Evolutionary conservation across 2,329 filamentous ascomycete genomes (phyloP).

Genomic region (Neofusicoccum sp.): DNA sequence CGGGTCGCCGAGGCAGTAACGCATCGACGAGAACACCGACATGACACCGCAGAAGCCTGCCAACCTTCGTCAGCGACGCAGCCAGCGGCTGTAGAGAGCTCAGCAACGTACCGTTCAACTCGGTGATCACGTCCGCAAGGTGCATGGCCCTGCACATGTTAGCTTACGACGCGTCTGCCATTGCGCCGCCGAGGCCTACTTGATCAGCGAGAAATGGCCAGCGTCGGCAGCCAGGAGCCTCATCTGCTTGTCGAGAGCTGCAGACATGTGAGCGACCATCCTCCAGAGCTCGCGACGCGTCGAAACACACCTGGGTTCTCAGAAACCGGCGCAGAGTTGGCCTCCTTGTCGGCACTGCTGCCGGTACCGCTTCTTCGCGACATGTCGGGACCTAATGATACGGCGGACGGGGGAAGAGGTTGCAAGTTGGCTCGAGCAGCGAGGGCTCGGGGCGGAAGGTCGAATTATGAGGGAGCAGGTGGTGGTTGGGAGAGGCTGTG

Average conservation of each 20-base stretch:
- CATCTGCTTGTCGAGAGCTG: slow-evolving; percentile 74
- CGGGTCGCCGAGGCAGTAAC: slow-evolving; percentile 75
- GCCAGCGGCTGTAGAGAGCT: background rate
- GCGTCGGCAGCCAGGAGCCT: slow-evolving; percentile 66
- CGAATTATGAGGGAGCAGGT: background rate
- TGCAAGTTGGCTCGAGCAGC: background rate
- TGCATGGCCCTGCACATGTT: slow-evolving; percentile 56
- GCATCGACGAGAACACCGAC: slow-evolving; percentile 92
- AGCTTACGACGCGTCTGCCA: slow-evolving; percentile 14
- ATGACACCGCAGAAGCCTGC: slow-evolving; percentile 83
- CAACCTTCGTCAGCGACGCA: background rate
- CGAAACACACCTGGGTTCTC: slow-evolving; percentile 24
- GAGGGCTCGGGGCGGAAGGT: background rate
- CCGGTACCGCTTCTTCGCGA: slow-evolving; percentile 60
- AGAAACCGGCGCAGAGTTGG: slow-evolving; percentile 45
- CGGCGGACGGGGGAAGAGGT: background rate
- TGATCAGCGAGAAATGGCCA: slow-evolving; percentile 66
- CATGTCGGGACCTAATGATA: slow-evolving; percentile 45
- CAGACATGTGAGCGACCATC: slow-evolving; percentile 17
- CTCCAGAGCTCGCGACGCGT: background rate
- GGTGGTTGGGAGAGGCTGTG: slow-evolving; percentile 15
- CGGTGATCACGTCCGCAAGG: slow-evolving; percentile 79
- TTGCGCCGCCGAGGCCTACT: slow-evolving; percentile 27
- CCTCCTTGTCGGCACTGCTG: slow-evolving; percentile 50
- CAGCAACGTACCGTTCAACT: slow-evolving; percentile 62